Evolutionary conservation across 2,329 filamentous ascomycete species (phyloP).

Genomic region (Venturia pyrina): DNA sequence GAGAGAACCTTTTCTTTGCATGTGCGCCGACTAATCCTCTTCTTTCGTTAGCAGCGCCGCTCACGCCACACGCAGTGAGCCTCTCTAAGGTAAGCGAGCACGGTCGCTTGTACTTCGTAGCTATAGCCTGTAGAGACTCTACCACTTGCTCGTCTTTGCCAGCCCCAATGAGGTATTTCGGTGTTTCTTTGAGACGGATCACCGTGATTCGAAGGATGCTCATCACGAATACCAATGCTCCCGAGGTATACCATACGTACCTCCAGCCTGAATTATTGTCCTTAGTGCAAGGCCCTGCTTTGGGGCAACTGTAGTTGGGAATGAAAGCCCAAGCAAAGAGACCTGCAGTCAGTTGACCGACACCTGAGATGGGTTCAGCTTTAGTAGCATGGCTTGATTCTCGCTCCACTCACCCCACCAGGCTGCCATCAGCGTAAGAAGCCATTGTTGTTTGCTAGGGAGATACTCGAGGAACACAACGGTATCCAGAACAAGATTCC

Average conservation of each 20-base stretch:
- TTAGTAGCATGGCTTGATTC: background rate
- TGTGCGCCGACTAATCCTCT: constrained; percentile 16
- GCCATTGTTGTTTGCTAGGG: constrained; percentile 51
- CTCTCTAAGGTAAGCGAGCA: constrained; percentile 42
- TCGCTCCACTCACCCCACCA: constrained; percentile 36
- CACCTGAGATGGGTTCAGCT: constrained; percentile 19
- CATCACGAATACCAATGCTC: constrained; percentile 45
- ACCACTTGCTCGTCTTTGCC: constrained; percentile 44
- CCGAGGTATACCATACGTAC: constrained; percentile 45
- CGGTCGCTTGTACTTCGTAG: constrained; percentile 41
- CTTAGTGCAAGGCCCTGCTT: constrained; percentile 37
- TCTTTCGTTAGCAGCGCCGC: constrained; percentile 14
- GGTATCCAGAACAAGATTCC: constrained; percentile 51
- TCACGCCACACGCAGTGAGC: constrained; percentile 37
- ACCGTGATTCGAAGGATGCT: constrained; percentile 42
- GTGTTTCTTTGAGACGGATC: constrained; percentile 45
- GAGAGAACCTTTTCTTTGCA: constrained; percentile 26
- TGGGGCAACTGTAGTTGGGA: constrained; percentile 39
- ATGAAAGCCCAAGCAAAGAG: constrained; percentile 47
- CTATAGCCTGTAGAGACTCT: constrained; percentile 38
- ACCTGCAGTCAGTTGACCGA: constrained; percentile 41
- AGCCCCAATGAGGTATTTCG: constrained; percentile 46
- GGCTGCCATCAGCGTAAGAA: constrained; percentile 51
- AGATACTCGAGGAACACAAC: constrained; percentile 49
- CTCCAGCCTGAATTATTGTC: constrained; percentile 48